Base-by-base conservation (phyloP, 768 basidiomycete genomes). In the Pulveroboletus frians region DNA sequence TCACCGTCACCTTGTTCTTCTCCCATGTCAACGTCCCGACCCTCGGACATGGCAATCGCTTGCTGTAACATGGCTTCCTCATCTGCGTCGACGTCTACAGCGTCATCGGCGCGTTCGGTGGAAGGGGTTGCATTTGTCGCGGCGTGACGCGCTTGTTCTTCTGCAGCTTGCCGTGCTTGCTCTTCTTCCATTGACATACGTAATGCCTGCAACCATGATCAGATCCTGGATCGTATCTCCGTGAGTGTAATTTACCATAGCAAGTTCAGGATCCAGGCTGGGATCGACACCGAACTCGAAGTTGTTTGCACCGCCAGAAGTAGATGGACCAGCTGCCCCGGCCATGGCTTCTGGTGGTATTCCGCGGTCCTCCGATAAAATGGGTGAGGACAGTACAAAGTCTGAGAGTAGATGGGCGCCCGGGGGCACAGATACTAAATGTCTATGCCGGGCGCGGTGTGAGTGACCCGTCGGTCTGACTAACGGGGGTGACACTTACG, bases 151-250 rank as follows among this genome's bases (percentile, higher is more conserved):
- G 58, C 59, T 46, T 58, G 71, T 15, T 78, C 72, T 43, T 69
- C 73, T 5, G 76, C 72, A 9, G 75, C 75, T 74, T 79, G 75
- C 11, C 93, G 84, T 15, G 90, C 91, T 61, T 85, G 83, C 43
- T 92, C 92, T 64, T 96, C 93, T 71, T 95, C 90, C 78, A 98
- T 83, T 1, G 94, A 97, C 89, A 98, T 91, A 31, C 94, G 88
- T 36, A 99, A 78, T 9, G 93, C 95, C 94, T 96, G 56, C 8
- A 35, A 37, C 15, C 18, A 36, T 26, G 5, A 46, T 52, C 26
- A 55, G 39, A 4, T 18, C 37, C 34, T 29, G 36, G 18, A 37
- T 18, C n/a, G 49, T 29, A 7, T 11, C 41, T 5, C 36, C 29
- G 17, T 29, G 36, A 17, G 47, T 31, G 14, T 6, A 43, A 20